Base-by-base conservation (phyloP, 768 basidiomycete species). In the Hemileccinum impolitum region DNA sequence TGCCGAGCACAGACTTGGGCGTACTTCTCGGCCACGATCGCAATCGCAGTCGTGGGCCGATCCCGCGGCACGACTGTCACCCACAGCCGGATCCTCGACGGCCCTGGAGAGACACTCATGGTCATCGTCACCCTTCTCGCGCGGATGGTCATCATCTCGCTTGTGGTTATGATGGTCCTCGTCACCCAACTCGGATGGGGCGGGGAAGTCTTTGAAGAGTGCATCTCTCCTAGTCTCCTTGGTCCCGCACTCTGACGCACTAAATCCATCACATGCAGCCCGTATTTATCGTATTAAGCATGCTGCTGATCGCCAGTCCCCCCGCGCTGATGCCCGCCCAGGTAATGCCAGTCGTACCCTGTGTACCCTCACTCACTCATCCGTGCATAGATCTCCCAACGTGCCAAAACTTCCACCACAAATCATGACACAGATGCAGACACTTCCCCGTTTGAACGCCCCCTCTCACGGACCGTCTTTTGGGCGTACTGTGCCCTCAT, bases 401-500 rank as follows among this genome's bases (percentile, higher is more conserved):
- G 53, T 32, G 19, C 48, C 17, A 49, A 53, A 7, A 2, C 21
- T 3, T 0, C 39, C 13, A 11, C 45, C 9, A 14, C 50, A 9
- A 34, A 36, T n/a, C 15, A 30, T 30, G 32, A 26, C 11, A 1
- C 45, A 0, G 30, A 53, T 4, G 11, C 48, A 9, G 37, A 39
- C n/a, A 1, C 42, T 11, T 65, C 61, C 1, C 53, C 63, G 0
- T 97, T 98, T 62, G 95, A 97, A 70, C 76, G 92, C 1, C 76
- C 96, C 31, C 87, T 96, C 65, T 86, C 84, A 51, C 80, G 90
- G 45, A 97, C 94, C 0, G 90, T 97, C 51, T 93, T 93, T 65
- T 94, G 92, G 91, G 78, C 86, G 2, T 97, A 95, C 62, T 93
- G 90, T 57, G 70, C 92, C 30, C 72, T 94, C 48, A 94, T 93